Conservation (phyloP, 2,329 filamentous ascomycete genomes). For the Lecanoromycetidae sp. region DNA sequence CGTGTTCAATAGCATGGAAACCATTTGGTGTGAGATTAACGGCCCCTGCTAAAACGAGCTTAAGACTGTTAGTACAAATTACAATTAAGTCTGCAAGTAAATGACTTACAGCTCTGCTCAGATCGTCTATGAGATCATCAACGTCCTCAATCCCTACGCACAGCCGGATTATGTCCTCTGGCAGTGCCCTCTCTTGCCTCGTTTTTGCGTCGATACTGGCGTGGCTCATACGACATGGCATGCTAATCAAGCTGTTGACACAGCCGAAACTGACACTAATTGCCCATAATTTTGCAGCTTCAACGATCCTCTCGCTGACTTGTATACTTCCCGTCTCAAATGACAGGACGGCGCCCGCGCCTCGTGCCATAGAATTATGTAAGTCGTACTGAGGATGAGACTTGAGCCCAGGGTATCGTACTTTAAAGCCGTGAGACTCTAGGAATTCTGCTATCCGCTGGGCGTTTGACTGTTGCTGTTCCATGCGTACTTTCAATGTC, state of each 20-base stretch:
- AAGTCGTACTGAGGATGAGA: slow-evolving; percentile 94
- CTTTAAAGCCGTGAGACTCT: slow-evolving; percentile 80
- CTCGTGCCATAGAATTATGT: slow-evolving; percentile 89
- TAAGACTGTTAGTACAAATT: slow-evolving; percentile 14
- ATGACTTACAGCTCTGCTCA: slow-evolving; percentile 70
- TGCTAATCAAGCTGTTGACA: slow-evolving; percentile 96
- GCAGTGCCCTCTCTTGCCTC: slow-evolving; percentile 74
- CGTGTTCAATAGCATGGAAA: slow-evolving; percentile 49
- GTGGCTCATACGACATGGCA: slow-evolving; percentile 99
- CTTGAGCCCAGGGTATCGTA: slow-evolving; percentile 85
- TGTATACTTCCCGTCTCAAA: slow-evolving; percentile 86
- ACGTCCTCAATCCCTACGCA: slow-evolving; percentile 95
- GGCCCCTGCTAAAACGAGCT: slow-evolving; percentile 89
- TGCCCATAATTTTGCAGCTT: slow-evolving; percentile 79
- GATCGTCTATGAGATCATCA: slow-evolving; percentile 82
- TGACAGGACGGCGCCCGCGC: slow-evolving; percentile 83
- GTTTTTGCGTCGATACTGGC: slow-evolving; percentile 96
- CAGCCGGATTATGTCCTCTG: slow-evolving; percentile 88
- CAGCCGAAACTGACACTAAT: slow-evolving; percentile 97
- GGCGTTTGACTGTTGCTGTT: slow-evolving; percentile 91
- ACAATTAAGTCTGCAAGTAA: neutral
- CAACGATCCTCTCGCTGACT: slow-evolving; percentile 84
- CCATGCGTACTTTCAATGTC: slow-evolving; percentile 94
- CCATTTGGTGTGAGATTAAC: slow-evolving; percentile 76
- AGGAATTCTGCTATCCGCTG: slow-evolving; percentile 86